phyloP scores from a whole-genome alignment of 192 early-diverging fungal genomes.

The Allomyces macrogynus region DNA sequence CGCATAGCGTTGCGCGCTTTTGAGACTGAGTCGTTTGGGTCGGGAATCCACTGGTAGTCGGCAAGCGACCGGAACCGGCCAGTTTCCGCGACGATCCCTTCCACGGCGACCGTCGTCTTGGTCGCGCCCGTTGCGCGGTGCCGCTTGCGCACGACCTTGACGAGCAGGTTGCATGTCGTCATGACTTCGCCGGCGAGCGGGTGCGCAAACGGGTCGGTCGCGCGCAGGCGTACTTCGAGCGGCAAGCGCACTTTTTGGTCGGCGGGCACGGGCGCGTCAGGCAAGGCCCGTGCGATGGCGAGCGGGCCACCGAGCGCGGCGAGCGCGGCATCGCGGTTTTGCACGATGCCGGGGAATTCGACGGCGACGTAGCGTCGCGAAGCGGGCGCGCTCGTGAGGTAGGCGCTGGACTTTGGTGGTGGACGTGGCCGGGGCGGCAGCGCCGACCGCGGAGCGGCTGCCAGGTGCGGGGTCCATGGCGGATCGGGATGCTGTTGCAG shows the following conservation, averaged over 20 bases:
- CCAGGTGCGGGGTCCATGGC: too few species aligned
- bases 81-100: not conserved
- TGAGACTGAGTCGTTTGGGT: not conserved
- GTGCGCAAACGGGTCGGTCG: not conserved
- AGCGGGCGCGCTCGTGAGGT: not conserved
- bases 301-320: not conserved
- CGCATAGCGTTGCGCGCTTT: too few species aligned
- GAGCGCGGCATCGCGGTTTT: not conserved
- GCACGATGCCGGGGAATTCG: not conserved
- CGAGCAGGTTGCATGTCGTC: not conserved
- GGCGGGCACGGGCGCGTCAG: not conserved
- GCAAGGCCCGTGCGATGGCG: not conserved
- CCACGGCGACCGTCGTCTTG: not conserved
- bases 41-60: not conserved
- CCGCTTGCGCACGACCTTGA: not conserved
- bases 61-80: not conserved
- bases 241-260: not conserved
- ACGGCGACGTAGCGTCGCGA: not conserved
- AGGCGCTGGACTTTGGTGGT: not conserved
- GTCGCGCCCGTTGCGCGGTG: not conserved
- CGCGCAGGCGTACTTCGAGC: not conserved
- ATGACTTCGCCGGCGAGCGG: not conserved
- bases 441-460: too few species aligned
- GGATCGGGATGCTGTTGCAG: too few species aligned
- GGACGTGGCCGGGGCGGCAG: too few species aligned